Evolutionary conservation across 2,329 filamentous ascomycete genomes (phyloP).

Genomic region (Hymenoscyphus repandus): DNA sequence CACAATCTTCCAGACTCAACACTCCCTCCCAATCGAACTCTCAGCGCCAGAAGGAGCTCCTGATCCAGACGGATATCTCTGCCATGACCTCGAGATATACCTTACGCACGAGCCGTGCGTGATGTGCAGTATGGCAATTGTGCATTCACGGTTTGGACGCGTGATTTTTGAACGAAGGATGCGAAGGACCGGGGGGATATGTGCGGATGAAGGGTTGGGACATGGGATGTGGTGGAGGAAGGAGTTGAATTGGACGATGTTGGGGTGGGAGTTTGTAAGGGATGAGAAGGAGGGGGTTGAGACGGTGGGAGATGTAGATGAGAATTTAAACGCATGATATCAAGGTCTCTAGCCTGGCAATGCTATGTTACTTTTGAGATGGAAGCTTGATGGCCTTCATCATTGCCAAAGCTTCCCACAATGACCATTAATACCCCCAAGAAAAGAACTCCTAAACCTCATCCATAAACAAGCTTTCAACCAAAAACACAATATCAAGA

Average conservation of each 20-base stretch:
- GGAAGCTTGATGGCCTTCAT: too few species aligned
- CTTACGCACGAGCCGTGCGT: slow-evolving; percentile 93
- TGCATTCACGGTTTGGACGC: slow-evolving; percentile 87
- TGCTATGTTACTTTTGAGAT: too few species aligned
- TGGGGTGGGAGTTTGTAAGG: slow-evolving; percentile 61
- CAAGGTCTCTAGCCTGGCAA: background rate
- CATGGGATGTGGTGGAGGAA: slow-evolving; percentile 66
- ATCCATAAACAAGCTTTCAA: too few species aligned
- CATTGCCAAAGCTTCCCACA: too few species aligned
- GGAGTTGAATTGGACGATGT: slow-evolving; percentile 80
- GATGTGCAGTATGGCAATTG: slow-evolving; percentile 94
- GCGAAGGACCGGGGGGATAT: slow-evolving; percentile 75
- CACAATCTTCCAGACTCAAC: slow-evolving; percentile 62
- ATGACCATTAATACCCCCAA: too few species aligned
- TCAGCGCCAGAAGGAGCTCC: slow-evolving; percentile 53
- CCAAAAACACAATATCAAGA: too few species aligned
- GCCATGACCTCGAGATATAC: slow-evolving; percentile 89
- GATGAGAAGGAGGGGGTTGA: background rate
- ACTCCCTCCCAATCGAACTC: slow-evolving; percentile 63
- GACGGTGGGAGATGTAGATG: background rate
- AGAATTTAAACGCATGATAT: background rate
- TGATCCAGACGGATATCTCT: slow-evolving; percentile 77
- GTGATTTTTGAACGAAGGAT: slow-evolving; percentile 78
- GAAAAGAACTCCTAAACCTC: too few species aligned
- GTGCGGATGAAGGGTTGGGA: slow-evolving; percentile 65